Percentiles rank a stretch among this genome's conserved stretches.
phyloP scores from a whole-genome alignment of 305 asterid species.

The Nicotiana rustica region DNA sequence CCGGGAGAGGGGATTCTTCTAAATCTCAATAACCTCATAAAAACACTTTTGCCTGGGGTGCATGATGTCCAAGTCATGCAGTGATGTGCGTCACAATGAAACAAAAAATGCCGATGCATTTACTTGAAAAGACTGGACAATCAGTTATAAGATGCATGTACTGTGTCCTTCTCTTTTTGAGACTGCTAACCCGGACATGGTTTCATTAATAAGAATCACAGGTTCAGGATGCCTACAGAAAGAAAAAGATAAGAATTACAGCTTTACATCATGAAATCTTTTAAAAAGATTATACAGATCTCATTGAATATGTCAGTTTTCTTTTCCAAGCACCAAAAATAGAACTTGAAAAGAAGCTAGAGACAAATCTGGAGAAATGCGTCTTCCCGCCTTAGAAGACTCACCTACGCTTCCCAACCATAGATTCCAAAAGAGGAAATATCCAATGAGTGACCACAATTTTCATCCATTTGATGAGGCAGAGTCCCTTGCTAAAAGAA shows the following conservation, averaged over 20 bases:
- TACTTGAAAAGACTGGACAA: constrained; percentile 6
- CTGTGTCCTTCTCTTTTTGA: not conserved
- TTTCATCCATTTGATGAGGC: too few relatives aligned
- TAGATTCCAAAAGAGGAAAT: too few relatives aligned
- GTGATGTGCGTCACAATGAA: constrained; percentile 7
- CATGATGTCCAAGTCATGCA: constrained; percentile 23
- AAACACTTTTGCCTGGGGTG: constrained; percentile 12
- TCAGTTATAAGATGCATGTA: not conserved
- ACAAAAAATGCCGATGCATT: constrained; percentile 26
- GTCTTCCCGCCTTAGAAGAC: not conserved
- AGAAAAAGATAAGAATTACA: not conserved
- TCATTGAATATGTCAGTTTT: not conserved
- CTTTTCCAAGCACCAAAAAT: not conserved
- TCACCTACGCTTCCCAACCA: not conserved
- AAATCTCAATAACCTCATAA: not conserved
- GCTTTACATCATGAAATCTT: not conserved
- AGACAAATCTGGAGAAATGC: not conserved
- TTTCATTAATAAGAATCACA: not conserved
- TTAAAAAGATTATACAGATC: not conserved
- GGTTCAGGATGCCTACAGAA: not conserved
- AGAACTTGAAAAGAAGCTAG: not conserved
- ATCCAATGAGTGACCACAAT: too few relatives aligned
- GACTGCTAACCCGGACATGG: not conserved
- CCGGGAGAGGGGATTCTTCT: not conserved
- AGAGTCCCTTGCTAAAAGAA: too few relatives aligned